Evolutionary conservation across 2,329 filamentous ascomycete genomes (phyloP), one percentile per base, ranked within the genome.

Genomic region (Thielaviopsis cerberus): DNA sequence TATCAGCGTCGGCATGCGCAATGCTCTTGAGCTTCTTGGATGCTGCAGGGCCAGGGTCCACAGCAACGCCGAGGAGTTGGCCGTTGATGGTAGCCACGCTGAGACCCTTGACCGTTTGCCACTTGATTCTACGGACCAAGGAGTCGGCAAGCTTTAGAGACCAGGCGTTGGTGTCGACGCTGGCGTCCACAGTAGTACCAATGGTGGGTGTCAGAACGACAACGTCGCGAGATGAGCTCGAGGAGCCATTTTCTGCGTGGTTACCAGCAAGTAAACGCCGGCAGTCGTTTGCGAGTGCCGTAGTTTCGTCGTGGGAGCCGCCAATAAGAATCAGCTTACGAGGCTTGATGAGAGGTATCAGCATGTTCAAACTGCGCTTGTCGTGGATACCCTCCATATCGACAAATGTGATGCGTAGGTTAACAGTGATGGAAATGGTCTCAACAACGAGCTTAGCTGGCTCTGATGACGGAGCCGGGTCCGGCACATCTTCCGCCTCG

Each of bases 121-220:
- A 97, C 66, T 87, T 88, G 61, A 98, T 76, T 64, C 85, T 85
- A 70, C 88, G 88, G 60, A 94, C 86, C 22, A 98, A 80, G 51
- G 80, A 74, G 64, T 91, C 87, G 54, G 88, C 89, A 20, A 98
- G 77, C 69, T 90, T 94, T 61, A 98, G 86, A 24, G 87, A 84
- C 92, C 94, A 98, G 3, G 92, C 90, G 67, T 97, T 96, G 4
- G 91, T 97, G 68, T 98, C 92, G 50, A 97, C 91, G 66, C 90
- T 96, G 13, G 91, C 92, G 69, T 98, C 84, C 50, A 98, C 77
- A 15, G 76, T 74, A 34, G 78, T 74, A 24, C 89, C 89, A n/a
- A 87, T 74, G 10, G 73, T 70, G 1, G 92, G 92, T 0, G 88
- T 89, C 67, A 91, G 91, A 4, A 98, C 87, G 62, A 90, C 83